Conservation (phyloP, 2,329 filamentous ascomycete genomes). For the Fusarium multiceps region DNA sequence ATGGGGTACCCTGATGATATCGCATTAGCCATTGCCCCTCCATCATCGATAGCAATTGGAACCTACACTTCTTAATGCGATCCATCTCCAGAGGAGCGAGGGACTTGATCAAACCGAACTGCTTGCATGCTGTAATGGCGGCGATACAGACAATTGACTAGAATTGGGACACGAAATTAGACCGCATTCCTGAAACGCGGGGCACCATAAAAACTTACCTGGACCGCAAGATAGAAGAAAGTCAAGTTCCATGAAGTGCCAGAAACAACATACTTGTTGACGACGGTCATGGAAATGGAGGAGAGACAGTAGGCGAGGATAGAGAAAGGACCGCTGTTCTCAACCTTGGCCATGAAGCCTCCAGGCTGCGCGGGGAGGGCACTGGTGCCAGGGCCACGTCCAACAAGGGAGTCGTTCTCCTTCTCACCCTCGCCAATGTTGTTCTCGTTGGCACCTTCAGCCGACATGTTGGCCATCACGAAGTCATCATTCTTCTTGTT, state of each 20-base stretch:
- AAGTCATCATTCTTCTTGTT: slow-evolving; percentile 43
- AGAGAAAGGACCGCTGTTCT: slow-evolving; percentile 82
- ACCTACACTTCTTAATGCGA: slow-evolving; percentile 91
- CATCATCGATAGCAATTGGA: background rate
- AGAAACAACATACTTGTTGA: slow-evolving; percentile 98
- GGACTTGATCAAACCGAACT: slow-evolving; percentile 82
- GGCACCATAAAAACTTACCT: slow-evolving; percentile 69
- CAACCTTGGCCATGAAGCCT: slow-evolving; percentile 56
- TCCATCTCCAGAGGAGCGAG: slow-evolving; percentile 84
- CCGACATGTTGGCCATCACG: slow-evolving; percentile 33
- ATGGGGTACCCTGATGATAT: slow-evolving; percentile 87
- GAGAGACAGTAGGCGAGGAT: slow-evolving; percentile 92
- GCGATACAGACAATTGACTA: slow-evolving; percentile 90
- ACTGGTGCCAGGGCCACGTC: slow-evolving; percentile 35
- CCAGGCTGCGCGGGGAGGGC: slow-evolving; percentile 25
- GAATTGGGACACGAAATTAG: background rate
- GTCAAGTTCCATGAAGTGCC: slow-evolving; percentile 93
- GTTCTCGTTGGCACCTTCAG: slow-evolving; percentile 25
- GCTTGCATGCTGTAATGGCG: slow-evolving; percentile 86
- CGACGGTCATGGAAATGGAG: slow-evolving; percentile 99
- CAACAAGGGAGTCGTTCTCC: slow-evolving; percentile 38
- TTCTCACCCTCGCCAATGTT: slow-evolving; percentile 39
- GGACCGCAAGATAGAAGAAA: slow-evolving; percentile 91
- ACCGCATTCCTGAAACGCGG: background rate
- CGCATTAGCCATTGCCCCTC: background rate